Evolutionary conservation across 768 basidiomycete species (phyloP).

Genomic region (Tricholoma flavovirens): DNA sequence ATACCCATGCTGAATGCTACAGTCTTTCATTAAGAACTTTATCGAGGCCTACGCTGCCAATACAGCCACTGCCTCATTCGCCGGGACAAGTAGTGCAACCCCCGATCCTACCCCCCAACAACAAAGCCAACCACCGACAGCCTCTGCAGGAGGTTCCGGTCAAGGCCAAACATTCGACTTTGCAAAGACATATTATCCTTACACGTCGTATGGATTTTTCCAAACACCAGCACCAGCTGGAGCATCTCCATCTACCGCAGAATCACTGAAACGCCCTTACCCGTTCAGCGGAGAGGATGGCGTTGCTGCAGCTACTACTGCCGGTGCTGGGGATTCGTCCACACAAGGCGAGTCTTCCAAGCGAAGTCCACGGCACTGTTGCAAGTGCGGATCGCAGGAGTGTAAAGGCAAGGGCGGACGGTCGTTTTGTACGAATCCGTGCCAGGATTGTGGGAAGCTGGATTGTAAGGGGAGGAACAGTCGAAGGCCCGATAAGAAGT

Average conservation of each 20-base stretch:
- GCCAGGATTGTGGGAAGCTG: conserved; percentile 79
- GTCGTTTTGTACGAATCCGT: conserved; percentile 64
- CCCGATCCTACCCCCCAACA: not conserved
- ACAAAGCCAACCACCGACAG: not conserved
- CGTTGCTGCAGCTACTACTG: not conserved
- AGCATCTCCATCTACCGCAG: not conserved
- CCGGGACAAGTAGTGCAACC: not conserved
- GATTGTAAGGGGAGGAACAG: conserved; percentile 77
- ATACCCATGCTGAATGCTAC: conserved; percentile 5
- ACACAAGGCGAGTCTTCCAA: conserved; percentile 39
- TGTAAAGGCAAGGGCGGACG: conserved; percentile 83
- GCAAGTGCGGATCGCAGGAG: conserved; percentile 75
- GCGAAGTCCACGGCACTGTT: conserved; percentile 68
- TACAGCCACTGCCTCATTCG: not conserved
- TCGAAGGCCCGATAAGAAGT: conserved; percentile 69
- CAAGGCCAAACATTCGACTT: not conserved
- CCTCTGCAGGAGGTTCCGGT: not conserved
- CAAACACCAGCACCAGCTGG: not conserved
- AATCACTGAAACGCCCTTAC: conserved; percentile 18
- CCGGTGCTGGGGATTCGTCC: conserved; percentile 12
- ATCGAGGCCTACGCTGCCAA: conserved; percentile 39
- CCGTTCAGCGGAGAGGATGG: conserved; percentile 13
- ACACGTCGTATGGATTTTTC: conserved; percentile 1
- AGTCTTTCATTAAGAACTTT: conserved; percentile 30
- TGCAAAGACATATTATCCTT: not conserved